These are phyloP conservation scores for Cocos nucifera DNA, from an alignment of 176 grass and related monocot genomes.

Conservation along the genomic window DNA sequence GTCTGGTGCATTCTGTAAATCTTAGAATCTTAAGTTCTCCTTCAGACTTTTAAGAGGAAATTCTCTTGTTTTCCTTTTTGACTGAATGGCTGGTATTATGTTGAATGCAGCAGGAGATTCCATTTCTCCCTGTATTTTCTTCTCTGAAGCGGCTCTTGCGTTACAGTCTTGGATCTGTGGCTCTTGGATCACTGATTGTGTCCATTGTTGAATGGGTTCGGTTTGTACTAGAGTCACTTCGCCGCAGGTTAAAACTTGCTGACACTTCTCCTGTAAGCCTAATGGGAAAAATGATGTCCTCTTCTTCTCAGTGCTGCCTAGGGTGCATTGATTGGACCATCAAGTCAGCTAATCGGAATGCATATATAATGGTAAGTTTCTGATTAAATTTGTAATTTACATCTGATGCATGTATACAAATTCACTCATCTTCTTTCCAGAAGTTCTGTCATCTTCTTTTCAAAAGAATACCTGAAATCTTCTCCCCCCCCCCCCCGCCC, in stretches of 20 bases:
- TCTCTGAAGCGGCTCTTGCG: slow-evolving; percentile 69
- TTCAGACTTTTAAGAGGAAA: too few relatives aligned
- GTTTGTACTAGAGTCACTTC: slow-evolving; percentile 85
- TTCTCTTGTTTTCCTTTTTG: slow-evolving; percentile 2
- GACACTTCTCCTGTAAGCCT: slow-evolving; percentile 53
- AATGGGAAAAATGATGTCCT: slow-evolving; percentile 56
- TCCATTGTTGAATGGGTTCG: slow-evolving; percentile 83
- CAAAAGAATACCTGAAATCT: too few relatives aligned
- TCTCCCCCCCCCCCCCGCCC: too few relatives aligned
- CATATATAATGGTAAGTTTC: slow-evolving; percentile 83
- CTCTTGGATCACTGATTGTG: slow-evolving; percentile 78
- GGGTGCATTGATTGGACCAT: slow-evolving; percentile 95
- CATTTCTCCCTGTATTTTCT: slow-evolving; percentile 77
- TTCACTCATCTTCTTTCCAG: too few relatives aligned
- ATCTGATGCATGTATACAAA: too few relatives aligned
- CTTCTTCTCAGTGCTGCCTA: slow-evolving; percentile 76
- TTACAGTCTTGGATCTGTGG: slow-evolving; percentile 86
- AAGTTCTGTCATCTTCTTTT: too few relatives aligned
- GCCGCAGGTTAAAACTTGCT: slow-evolving; percentile 69
- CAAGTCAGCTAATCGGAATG: slow-evolving; percentile 81
- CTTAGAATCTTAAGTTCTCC: too few relatives aligned
- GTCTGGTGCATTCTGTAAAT: too few relatives aligned
- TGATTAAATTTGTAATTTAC: too few relatives aligned
- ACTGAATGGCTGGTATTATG: slow-evolving; percentile 13
- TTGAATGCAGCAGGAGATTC: slow-evolving; percentile 81